Conservation (phyloP, 768 basidiomycete species). For the Mycena chlorophos region DNA sequence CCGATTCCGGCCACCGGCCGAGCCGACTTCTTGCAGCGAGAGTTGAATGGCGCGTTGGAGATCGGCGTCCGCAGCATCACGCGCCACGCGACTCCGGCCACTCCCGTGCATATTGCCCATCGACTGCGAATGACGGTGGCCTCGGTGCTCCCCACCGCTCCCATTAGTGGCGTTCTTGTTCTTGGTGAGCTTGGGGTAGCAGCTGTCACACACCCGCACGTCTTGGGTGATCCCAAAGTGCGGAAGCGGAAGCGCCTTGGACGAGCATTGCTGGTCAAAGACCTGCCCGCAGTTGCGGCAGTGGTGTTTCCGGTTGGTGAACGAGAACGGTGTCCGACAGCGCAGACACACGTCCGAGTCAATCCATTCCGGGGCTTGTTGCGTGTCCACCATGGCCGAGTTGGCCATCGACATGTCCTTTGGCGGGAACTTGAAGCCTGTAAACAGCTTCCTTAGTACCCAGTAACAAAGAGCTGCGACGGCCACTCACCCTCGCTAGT, state of each 20-base stretch:
- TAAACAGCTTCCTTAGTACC: not conserved
- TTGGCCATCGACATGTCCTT: conserved; percentile 68
- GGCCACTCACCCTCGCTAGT: conserved; percentile 63
- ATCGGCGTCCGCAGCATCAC: conserved; percentile 78
- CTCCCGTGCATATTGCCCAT: conserved; percentile 54
- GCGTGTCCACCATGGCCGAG: conserved; percentile 87
- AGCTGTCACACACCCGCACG: conserved; percentile 92
- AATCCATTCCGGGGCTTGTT: conserved; percentile 94
- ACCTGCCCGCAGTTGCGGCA: conserved; percentile 98
- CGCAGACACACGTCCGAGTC: conserved; percentile 94
- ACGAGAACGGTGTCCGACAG: conserved; percentile 86
- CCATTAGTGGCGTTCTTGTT: conserved; percentile 66
- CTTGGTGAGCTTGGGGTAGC: conserved; percentile 73
- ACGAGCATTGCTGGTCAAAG: conserved; percentile 92
- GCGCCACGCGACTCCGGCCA: conserved; percentile 55
- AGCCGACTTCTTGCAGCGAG: conserved; percentile 76
- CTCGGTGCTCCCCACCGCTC: conserved; percentile 50
- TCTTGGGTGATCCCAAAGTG: conserved; percentile 92
- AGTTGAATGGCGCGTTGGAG: conserved; percentile 92
- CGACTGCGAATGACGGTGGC: conserved; percentile 56
- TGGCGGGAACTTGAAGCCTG: conserved; percentile 85
- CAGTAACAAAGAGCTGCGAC: conserved; percentile 1
- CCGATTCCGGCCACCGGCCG: conserved; percentile 46
- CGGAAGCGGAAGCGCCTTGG: conserved; percentile 79
- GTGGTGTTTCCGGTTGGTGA: conserved; percentile 97